Base-by-base conservation (phyloP, 345 rosid genomes). In the Pugionium cornutum region DNA sequence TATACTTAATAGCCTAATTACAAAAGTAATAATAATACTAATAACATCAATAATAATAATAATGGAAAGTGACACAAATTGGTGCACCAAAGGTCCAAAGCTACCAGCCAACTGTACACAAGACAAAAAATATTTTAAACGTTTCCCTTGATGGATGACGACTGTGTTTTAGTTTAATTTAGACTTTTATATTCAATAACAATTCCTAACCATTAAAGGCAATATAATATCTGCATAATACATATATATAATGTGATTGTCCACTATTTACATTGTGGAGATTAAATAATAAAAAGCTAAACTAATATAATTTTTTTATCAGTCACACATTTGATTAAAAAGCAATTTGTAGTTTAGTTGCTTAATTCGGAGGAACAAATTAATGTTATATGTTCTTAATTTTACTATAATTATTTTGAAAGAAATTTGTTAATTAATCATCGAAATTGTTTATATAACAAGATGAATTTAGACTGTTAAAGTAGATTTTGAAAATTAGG, bases 71-170 rank as follows among this genome's bases (percentile, higher is more conserved):
- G 52, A 60, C 64, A 53, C 48, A 54, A 40, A 25, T 8, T 47
- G 58, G 75, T 63, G 75, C 57, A 48, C 58, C 64, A 30, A 71
- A 33, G 59, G 53, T 55, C 58, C 64, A 30, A 71, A 33, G 59
- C 58, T 55, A 64, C 75, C 69, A 64, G 64, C 69, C 75, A 71
- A 71, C 64, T 56, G 31, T 71, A 55, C 69, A 47, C 64, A 48
- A 63, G 69, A 64, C 69, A 64, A 71, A 0, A 55, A 47, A 46
- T 47, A 37, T 54, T 71, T 54, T 63, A 63, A 63, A 71, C 64
- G 58, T 63, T 71, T 41, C 64, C 51, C 7, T 55, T 55, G 36
- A 56, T 63, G 64, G 69, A 62, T 48, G 57, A 49, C 69, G 35
- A 70, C 41, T 44, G 49, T 44, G 3, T 48, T 47, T 63, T 27